Conservation (phyloP, 1,284 basidiomycete genomes). For the Fereydounia khargensis region DNA sequence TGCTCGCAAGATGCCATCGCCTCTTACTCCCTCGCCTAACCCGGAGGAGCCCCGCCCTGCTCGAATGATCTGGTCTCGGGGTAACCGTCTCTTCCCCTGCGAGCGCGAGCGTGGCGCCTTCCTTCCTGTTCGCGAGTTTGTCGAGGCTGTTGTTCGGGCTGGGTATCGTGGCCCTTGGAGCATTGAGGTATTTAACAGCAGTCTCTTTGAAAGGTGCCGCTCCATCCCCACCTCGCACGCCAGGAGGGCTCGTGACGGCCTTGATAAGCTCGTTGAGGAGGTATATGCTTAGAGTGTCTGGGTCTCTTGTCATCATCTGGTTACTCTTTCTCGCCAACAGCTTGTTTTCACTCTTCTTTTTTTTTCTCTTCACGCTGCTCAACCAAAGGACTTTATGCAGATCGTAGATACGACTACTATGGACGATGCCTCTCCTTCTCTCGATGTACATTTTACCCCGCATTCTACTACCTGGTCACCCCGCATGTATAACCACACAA, state of each 20-base stretch:
- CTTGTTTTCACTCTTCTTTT: too few relatives aligned
- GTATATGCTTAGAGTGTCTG: conserved; percentile 10
- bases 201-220: conserved; percentile 23
- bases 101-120: conserved; percentile 55
- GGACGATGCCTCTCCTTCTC: too few relatives aligned
- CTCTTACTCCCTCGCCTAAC: conserved; percentile 43
- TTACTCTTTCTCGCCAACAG: too few relatives aligned
- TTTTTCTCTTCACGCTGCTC: too few relatives aligned
- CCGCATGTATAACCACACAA: too few relatives aligned
- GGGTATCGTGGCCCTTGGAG: conserved; percentile 57
- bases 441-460: too few relatives aligned
- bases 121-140: conserved; percentile 54
- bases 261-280: conserved; percentile 23
- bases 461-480: too few relatives aligned
- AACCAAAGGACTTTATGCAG: too few relatives aligned
- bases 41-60: conserved; percentile 51
- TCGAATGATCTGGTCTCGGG: conserved; percentile 57
- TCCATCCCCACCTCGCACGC: conserved; percentile 50
- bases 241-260: conserved; percentile 29
- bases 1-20: conserved; percentile 32
- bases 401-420: too few relatives aligned
- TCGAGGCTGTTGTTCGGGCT: conserved; percentile 39
- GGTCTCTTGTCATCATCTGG: background rate
- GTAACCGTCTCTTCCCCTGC: conserved; percentile 56
- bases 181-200: conserved; percentile 58